A percentile compares a stretch with the other conserved stretches of the same genome.
These are phyloP conservation scores for Batkoa obscura DNA, from an alignment of 371 early-diverging fungal genomes.

Conservation along the genomic window DNA sequence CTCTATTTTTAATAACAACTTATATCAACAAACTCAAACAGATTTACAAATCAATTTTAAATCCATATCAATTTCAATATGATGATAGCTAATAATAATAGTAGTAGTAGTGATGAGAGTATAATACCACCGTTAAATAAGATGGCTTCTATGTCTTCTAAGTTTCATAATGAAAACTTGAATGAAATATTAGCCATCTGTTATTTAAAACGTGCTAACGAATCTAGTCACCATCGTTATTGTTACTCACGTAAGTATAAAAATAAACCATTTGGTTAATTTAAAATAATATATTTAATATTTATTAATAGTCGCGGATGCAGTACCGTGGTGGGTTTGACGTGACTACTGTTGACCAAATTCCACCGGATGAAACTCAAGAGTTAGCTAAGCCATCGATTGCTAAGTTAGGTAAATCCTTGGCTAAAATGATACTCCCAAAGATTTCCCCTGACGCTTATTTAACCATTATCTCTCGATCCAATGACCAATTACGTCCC, in stretches of 20 bases:
- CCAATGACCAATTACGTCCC: neutral
- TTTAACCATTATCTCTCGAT: neutral
- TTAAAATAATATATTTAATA: neutral
- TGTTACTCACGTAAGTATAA: neutral
- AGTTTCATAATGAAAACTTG: no score
- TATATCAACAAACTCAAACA: no score
- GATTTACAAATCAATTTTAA: no score
- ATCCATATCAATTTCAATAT: no score
- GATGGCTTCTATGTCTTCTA: no score
- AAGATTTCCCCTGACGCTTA: neutral
- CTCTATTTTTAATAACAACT: no score
- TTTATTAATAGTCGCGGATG: neutral
- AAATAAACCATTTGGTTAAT: no score
- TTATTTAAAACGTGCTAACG: neutral
- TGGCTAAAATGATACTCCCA: neutral
- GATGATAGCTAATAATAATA: no score
- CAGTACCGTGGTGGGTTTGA: conserved; percentile 5
- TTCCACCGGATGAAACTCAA: neutral
- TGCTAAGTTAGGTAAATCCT: neutral
- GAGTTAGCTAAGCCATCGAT: neutral
- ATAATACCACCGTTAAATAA: no score
- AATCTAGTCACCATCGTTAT: neutral
- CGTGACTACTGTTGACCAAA: neutral
- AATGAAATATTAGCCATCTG: neutral
- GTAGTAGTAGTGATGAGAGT: no score